Percentiles rank a stretch among this genome's conserved stretches.
These are phyloP conservation scores for Miscanthus lutarioriparius DNA, from an alignment of 176 grass and related monocot genomes.

Conservation along the genomic window DNA sequence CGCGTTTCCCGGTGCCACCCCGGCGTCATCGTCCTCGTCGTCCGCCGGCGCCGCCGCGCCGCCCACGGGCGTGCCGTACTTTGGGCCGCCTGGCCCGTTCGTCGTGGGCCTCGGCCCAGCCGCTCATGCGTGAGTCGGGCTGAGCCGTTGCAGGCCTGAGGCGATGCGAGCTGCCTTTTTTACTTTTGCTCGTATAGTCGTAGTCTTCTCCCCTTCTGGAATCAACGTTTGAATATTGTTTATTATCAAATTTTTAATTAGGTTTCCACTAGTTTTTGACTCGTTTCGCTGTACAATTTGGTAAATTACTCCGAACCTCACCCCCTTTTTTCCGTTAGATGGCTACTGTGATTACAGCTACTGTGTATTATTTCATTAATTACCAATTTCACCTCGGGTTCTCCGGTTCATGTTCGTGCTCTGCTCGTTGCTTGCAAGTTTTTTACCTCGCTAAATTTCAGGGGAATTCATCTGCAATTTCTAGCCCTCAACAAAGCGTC, in stretches of 20 bases:
- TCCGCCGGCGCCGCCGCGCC: background rate
- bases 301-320: background rate
- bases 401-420: background rate
- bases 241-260: background rate
- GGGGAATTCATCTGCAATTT: background rate
- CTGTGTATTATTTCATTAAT: background rate
- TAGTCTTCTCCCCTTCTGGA: background rate
- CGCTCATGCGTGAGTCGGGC: constrained; percentile 30
- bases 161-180: background rate
- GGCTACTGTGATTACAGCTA: too few species aligned
- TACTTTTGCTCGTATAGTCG: background rate
- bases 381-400: background rate
- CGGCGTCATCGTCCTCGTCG: background rate
- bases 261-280: background rate
- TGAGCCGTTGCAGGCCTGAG: background rate
- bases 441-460: background rate
- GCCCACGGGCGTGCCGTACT: constrained; percentile 18
- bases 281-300: background rate
- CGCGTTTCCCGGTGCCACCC: background rate
- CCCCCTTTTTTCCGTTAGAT: background rate
- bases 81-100: constrained; percentile 45
- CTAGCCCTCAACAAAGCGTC: background rate
- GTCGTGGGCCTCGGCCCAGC: constrained; percentile 27
- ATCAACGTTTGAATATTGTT: background rate
- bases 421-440: background rate